phyloP scores from a whole-genome alignment of 2,329 filamentous ascomycete genomes.

The Venturia oleaginea region DNA sequence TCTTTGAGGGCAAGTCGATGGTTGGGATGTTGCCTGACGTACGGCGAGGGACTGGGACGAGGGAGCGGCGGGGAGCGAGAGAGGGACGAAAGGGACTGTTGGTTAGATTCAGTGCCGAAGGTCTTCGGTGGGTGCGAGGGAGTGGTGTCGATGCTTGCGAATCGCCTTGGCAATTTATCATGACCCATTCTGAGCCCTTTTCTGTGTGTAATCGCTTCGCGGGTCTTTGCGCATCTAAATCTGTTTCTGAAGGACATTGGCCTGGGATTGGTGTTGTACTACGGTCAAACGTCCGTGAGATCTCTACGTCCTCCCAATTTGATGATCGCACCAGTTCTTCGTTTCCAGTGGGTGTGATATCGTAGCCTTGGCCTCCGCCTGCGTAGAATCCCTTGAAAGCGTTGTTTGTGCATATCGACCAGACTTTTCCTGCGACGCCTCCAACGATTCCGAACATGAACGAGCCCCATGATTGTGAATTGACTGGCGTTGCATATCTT shows the following conservation, averaged over 20 bases:
- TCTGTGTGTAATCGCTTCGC: constrained; percentile 41
- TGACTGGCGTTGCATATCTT: constrained; percentile 4
- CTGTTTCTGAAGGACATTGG: constrained; percentile 43
- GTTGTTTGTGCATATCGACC: constrained; percentile 64
- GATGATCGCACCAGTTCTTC: constrained; percentile 15
- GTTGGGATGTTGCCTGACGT: constrained; percentile 18
- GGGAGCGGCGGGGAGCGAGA: constrained; percentile 25
- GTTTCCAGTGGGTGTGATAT: constrained; percentile 30
- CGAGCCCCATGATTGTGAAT: constrained; percentile 43
- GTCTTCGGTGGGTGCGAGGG: not conserved
- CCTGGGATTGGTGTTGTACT: constrained; percentile 43
- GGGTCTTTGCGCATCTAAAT: constrained; percentile 36
- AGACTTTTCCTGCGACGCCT: constrained; percentile 65
- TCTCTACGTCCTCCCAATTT: constrained; percentile 22
- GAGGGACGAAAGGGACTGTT: constrained; percentile 23
- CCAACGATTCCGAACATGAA: constrained; percentile 55
- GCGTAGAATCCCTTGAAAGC: constrained; percentile 81
- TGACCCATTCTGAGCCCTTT: constrained; percentile 37
- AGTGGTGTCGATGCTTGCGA: not conserved
- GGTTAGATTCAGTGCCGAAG: constrained; percentile 24
- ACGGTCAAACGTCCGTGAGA: constrained; percentile 19
- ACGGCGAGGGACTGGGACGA: constrained; percentile 36
- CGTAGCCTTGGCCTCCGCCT: constrained; percentile 67
- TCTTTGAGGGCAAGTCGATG: not conserved
- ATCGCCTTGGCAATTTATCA: not conserved